A percentile compares a stretch with the other conserved stretches of the same genome.
phyloP scores from a whole-genome alignment of 306 rosid species.

The Parietaria judaica region DNA sequence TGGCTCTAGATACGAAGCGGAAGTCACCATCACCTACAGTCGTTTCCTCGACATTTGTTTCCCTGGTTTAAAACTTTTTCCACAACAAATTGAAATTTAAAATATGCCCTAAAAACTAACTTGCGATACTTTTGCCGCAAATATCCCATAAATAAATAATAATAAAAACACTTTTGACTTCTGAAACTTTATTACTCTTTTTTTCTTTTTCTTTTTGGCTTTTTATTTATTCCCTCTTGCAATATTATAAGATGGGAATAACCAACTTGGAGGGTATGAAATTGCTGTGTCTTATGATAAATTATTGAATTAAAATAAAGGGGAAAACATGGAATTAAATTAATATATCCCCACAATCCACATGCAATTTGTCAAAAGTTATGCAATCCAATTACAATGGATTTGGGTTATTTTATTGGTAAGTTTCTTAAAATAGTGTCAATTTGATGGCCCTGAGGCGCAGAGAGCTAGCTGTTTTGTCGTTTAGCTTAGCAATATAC shows the following conservation, averaged over 20 bases:
- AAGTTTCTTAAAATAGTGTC: too few relatives aligned
- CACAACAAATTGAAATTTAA: too few relatives aligned
- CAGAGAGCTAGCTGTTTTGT: not conserved
- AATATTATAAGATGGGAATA: not conserved
- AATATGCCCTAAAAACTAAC: too few relatives aligned
- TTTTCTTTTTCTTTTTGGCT: not conserved
- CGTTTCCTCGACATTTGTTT: too few relatives aligned
- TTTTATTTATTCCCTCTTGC: not conserved
- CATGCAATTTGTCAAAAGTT: slow-evolving; percentile 3
- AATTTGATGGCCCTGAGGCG: not conserved
- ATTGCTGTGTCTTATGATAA: not conserved
- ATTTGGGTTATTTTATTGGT: not conserved
- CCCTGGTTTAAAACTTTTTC: too few relatives aligned
- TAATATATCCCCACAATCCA: not conserved
- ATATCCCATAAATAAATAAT: not conserved
- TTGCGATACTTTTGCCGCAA: not conserved
- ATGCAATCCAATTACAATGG: slow-evolving; percentile 1
- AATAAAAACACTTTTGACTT: slow-evolving; percentile 5
- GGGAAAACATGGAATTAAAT: not conserved
- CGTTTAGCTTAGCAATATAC: not conserved
- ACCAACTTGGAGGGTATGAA: slow-evolving; percentile 15
- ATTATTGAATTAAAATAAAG: not conserved
- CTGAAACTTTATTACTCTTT: not conserved
- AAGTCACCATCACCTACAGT: too few relatives aligned
- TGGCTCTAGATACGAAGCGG: too few relatives aligned